Evolutionary conservation across 192 early-diverging fungal genomes (phyloP).

Genomic region (Physocladia obscura): DNA sequence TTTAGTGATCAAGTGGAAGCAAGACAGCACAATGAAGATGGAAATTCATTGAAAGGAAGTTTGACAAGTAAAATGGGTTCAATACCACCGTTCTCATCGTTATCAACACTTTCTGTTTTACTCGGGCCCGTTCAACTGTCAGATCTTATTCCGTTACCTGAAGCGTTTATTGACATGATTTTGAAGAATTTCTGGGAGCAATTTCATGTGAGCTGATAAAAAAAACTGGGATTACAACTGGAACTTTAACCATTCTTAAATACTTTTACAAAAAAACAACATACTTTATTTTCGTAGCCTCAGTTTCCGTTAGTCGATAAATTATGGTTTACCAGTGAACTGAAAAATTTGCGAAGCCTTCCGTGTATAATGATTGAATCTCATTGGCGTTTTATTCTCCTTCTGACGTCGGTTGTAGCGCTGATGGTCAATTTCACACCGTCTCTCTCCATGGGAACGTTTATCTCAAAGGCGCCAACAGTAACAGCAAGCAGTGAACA

Average conservation of each 20-base stretch:
- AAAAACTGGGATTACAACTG: too few relatives aligned
- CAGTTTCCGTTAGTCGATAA: slow-evolving; percentile 9
- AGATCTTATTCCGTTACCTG: slow-evolving; percentile 3
- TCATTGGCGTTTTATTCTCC: too few relatives aligned
- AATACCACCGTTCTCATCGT: too few relatives aligned
- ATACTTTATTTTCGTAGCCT: neutral
- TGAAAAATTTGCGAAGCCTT: neutral
- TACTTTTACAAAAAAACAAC: too few relatives aligned
- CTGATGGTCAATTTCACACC: slow-evolving; percentile 32
- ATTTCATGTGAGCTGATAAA: neutral
- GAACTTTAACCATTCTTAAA: neutral
- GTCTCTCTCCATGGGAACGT: slow-evolving; percentile 11
- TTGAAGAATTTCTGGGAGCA: slow-evolving; percentile 20
- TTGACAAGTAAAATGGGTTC: too few relatives aligned
- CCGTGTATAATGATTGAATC: neutral
- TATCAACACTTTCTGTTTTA: too few relatives aligned
- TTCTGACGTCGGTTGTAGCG: slow-evolving; percentile 18
- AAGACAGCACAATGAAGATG: too few relatives aligned
- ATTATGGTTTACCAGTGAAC: neutral
- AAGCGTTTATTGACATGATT: slow-evolving; percentile 11
- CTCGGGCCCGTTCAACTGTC: neutral
- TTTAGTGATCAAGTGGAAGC: too few relatives aligned
- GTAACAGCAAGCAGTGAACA: too few relatives aligned
- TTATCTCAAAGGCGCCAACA: too few relatives aligned
- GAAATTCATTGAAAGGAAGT: too few relatives aligned